Evolutionary conservation across 768 basidiomycete species (phyloP).

Genomic region (Astraeus odoratus): DNA sequence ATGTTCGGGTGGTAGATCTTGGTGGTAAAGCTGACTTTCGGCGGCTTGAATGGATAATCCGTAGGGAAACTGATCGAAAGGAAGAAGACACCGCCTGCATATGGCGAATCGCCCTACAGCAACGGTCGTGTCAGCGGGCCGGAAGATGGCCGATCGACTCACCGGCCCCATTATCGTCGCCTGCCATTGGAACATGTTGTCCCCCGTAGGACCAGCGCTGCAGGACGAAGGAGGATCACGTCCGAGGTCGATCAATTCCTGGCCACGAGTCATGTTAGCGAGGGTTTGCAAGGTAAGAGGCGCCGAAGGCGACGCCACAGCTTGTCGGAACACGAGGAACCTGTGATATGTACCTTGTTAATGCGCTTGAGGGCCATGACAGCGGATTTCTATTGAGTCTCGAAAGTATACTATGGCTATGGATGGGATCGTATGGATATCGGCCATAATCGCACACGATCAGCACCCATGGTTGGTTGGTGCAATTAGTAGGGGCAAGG

Average conservation of each 20-base stretch:
- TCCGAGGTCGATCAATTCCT: slow-evolving; percentile 99
- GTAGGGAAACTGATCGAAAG: slow-evolving; percentile 89
- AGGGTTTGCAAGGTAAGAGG: slow-evolving; percentile 15
- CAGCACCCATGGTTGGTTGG: slow-evolving; percentile 15
- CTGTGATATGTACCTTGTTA: slow-evolving; percentile 70
- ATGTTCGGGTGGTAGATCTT: slow-evolving; percentile 99
- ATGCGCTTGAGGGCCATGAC: slow-evolving; percentile 98
- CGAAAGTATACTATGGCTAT: slow-evolving; percentile 10
- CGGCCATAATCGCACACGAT: slow-evolving; percentile 34
- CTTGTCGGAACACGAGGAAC: neutral
- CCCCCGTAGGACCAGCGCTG: slow-evolving; percentile 95
- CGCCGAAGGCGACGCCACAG: slow-evolving; percentile 11
- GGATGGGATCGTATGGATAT: slow-evolving; percentile 21
- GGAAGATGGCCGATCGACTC: slow-evolving; percentile 28
- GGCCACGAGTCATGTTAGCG: slow-evolving; percentile 11
- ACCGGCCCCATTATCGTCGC: slow-evolving; percentile 99
- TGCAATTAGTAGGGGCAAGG: neutral
- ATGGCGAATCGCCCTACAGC: slow-evolving; percentile 88
- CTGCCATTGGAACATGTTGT: slow-evolving; percentile 99
- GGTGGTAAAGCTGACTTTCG: slow-evolving; percentile 99
- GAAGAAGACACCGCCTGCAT: slow-evolving; percentile 99
- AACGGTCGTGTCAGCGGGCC: slow-evolving; percentile 9
- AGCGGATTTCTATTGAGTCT: slow-evolving; percentile 5
- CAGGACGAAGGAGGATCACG: slow-evolving; percentile 99
- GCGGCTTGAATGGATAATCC: slow-evolving; percentile 99